Percentiles rank a stretch among this genome's conserved stretches.
phyloP scores from a whole-genome alignment of 208 protist species.

The Entamoeba moshkovskii region DNA sequence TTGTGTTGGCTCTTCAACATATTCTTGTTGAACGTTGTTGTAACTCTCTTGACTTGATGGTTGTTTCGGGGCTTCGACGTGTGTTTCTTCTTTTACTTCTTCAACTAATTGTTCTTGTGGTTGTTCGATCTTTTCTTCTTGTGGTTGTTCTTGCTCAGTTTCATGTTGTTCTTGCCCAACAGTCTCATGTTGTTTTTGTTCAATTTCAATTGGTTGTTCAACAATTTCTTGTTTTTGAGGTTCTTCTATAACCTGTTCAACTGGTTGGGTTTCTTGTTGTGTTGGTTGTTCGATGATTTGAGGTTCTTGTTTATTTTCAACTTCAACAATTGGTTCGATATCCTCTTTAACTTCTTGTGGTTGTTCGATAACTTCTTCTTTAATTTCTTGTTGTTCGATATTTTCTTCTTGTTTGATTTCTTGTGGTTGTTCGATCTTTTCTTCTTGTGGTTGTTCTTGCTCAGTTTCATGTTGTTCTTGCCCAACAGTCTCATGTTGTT shows the following conservation, averaged over 20 bases:
- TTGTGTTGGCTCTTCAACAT: neutral
- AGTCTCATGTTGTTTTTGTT: neutral
- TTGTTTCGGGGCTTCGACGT: neutral
- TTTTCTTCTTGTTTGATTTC: neutral
- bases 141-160: neutral
- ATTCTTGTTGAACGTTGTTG: neutral
- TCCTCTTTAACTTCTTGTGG: neutral
- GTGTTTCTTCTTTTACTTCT: neutral
- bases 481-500: too few relatives aligned
- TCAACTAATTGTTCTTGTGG: neutral
- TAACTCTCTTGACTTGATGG: neutral
- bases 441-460: neutral
- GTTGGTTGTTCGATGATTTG: too few relatives aligned
- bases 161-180: neutral
- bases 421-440: neutral
- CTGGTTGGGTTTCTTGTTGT: neutral
- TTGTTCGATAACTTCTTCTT: neutral
- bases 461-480: too few relatives aligned
- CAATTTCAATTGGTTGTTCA: neutral
- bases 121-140: neutral
- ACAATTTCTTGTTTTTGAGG: neutral
- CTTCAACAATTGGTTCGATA: neutral
- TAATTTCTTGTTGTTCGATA: neutral
- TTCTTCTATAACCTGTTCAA: neutral
- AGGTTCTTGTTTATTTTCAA: too few relatives aligned